phyloP scores from a whole-genome alignment of 2,329 filamentous ascomycete genomes.

The Arthroderma sp. region DNA sequence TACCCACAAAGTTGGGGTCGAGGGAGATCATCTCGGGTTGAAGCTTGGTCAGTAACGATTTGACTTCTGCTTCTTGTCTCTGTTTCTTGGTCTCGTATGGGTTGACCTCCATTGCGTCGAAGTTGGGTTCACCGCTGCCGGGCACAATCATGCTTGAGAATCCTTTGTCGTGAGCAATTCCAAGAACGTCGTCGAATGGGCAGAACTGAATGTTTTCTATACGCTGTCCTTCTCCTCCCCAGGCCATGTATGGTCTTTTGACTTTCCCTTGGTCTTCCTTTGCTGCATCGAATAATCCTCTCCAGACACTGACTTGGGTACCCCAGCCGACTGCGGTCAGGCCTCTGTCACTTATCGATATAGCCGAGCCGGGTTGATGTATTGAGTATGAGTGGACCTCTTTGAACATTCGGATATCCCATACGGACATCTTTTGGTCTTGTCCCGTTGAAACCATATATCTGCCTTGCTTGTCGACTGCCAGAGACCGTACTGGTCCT shows the following conservation, averaged over 20 bases:
- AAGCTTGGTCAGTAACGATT: slow-evolving; percentile 80
- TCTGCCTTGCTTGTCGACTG: slow-evolving; percentile 74
- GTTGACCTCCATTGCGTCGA: slow-evolving; percentile 83
- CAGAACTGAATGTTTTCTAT: slow-evolving; percentile 83
- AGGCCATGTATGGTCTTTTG: slow-evolving; percentile 80
- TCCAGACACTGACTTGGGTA: slow-evolving; percentile 81
- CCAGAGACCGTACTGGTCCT: slow-evolving; percentile 74
- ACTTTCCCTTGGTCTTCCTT: slow-evolving; percentile 61
- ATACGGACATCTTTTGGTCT: slow-evolving; percentile 82
- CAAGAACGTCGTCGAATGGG: slow-evolving; percentile 86
- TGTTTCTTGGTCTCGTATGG: slow-evolving; percentile 91
- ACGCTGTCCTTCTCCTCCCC: slow-evolving; percentile 71
- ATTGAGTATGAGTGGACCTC: slow-evolving; percentile 85
- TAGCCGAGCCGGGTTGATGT: slow-evolving; percentile 64
- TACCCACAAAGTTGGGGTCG: slow-evolving; percentile 83
- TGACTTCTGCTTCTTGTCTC: slow-evolving; percentile 84
- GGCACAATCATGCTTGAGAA: slow-evolving; percentile 86
- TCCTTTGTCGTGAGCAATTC: slow-evolving; percentile 68
- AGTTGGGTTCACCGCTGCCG: slow-evolving; percentile 93
- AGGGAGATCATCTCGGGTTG: slow-evolving; percentile 94
- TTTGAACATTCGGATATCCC: slow-evolving; percentile 89
- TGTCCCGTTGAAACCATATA: slow-evolving; percentile 95
- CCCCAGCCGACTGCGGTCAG: slow-evolving; percentile 85
- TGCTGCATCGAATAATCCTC: slow-evolving; percentile 69
- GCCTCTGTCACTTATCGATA: slow-evolving; percentile 79